A percentile compares a stretch with the other conserved stretches of the same genome.
Evolutionary conservation across 257 asterid species (phyloP).

Genomic region (Solanum commersonii): DNA sequence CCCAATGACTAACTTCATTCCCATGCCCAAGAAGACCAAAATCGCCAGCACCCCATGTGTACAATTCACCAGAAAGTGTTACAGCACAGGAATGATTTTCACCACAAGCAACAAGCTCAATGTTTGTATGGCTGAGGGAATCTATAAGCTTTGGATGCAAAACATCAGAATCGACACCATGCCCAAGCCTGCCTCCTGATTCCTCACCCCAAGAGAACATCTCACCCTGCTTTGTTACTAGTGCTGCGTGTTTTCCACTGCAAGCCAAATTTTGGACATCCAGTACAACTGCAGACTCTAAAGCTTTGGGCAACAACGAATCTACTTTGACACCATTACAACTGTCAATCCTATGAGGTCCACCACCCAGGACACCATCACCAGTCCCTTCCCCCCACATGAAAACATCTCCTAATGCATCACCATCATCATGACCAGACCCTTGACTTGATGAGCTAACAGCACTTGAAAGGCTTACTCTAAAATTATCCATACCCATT

Average conservation of each 20-base stretch:
- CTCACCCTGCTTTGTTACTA: conserved; percentile 88
- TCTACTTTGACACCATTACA: conserved; percentile 47
- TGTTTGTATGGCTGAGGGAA: conserved; percentile 58
- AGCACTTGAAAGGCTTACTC: conserved; percentile 95
- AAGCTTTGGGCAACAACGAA: conserved; percentile 66
- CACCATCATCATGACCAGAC: conserved; percentile 92
- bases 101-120: conserved; percentile 87
- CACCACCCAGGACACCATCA: conserved; percentile 76
- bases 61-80: conserved; percentile 81
- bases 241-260: conserved; percentile 72
- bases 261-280: conserved; percentile 89
- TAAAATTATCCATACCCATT: conserved; percentile 71
- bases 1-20: conserved; percentile 87
- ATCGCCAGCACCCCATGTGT: conserved; percentile 93
- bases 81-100: conserved; percentile 90
- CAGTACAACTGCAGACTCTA: conserved; percentile 83
- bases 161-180: conserved; percentile 88
- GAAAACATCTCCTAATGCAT: conserved; percentile 86
- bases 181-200: conserved; percentile 91
- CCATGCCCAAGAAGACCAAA: conserved; percentile 91
- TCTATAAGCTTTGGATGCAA: conserved; percentile 79
- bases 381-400: conserved; percentile 89
- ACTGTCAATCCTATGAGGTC: conserved; percentile 45
- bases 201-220: conserved; percentile 95
- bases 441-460: conserved; percentile 98